phyloP scores from a whole-genome alignment of 2,329 filamentous ascomycete species.

The Fusarium mundagurra region DNA sequence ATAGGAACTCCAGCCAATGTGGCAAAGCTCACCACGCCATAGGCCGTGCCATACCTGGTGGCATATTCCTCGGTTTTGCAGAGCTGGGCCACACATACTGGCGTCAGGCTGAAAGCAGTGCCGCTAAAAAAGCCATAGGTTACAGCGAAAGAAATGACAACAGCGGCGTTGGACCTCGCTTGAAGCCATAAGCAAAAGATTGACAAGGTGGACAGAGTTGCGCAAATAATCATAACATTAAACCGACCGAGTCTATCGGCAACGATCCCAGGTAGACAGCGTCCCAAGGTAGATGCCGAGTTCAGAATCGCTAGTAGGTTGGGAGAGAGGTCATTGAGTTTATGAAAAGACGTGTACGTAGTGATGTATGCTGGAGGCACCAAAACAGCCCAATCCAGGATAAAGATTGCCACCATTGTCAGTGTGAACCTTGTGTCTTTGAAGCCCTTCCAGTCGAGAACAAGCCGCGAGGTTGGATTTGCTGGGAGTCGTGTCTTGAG shows the following conservation, averaged over 20 bases:
- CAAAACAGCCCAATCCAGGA: background rate
- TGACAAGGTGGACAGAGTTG: background rate
- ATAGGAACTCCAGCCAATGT: background rate
- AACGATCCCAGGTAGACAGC: background rate
- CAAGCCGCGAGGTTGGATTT: background rate
- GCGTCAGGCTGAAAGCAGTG: background rate
- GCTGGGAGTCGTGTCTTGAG: background rate
- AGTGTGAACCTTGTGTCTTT: background rate
- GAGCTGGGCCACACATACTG: background rate
- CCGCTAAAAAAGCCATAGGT: background rate
- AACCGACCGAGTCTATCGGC: background rate
- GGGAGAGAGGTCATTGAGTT: accelerated
- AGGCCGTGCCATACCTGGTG: background rate
- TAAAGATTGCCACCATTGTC: background rate
- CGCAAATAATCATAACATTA: background rate
- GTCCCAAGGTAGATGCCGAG: background rate
- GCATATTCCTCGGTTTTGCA: background rate
- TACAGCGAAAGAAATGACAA: background rate
- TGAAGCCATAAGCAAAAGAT: background rate
- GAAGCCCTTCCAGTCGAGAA: background rate
- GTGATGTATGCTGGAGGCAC: background rate
- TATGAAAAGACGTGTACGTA: background rate
- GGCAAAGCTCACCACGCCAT: background rate
- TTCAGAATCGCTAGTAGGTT: background rate
- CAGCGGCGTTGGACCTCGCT: accelerated